These are phyloP conservation scores for Scheffersomyces titani DNA, from an alignment of 1,139 yeast species.

Conservation along the genomic window DNA sequence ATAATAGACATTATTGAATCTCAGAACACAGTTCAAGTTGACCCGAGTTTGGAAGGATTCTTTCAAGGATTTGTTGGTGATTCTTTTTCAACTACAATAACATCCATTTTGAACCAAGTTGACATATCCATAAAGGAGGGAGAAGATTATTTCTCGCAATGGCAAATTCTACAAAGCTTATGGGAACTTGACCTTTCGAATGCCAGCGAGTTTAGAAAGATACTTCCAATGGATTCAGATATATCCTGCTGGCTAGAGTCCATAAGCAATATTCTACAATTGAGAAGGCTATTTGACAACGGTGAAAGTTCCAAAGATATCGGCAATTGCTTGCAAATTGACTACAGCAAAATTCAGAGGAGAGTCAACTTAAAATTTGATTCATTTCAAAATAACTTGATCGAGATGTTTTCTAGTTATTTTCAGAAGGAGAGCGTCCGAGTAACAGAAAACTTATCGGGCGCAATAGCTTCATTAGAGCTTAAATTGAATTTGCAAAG, in stretches of 20 bases:
- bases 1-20: slow-evolving; percentile 1
- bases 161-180: slow-evolving; percentile 59
- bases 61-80: not conserved
- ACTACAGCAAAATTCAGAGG: slow-evolving; percentile 56
- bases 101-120: slow-evolving; percentile 15
- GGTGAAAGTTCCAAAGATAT: slow-evolving; percentile 33
- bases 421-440: slow-evolving; percentile 19
- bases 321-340: slow-evolving; percentile 42
- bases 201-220: slow-evolving; percentile 18
- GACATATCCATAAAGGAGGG: slow-evolving; percentile 26
- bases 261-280: slow-evolving; percentile 45
- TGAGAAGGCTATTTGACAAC: slow-evolving; percentile 55
- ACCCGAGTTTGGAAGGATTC: not conserved
- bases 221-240: slow-evolving; percentile 26
- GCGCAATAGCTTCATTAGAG: slow-evolving; percentile 18
- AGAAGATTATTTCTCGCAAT: slow-evolving; percentile 39
- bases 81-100: not conserved
- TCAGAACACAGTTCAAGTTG: not conserved
- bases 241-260: slow-evolving; percentile 50
- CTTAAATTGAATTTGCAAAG: slow-evolving; percentile 19
- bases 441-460: slow-evolving; percentile 15
- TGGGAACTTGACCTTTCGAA: slow-evolving; percentile 49
- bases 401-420: slow-evolving; percentile 43
- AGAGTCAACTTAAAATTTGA: slow-evolving; percentile 59
- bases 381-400: slow-evolving; percentile 53